A percentile compares a stretch with the other conserved stretches of the same genome.
Evolutionary conservation across 805 yeast genomes (phyloP).

Genomic region (Peterozyma xylosa): DNA sequence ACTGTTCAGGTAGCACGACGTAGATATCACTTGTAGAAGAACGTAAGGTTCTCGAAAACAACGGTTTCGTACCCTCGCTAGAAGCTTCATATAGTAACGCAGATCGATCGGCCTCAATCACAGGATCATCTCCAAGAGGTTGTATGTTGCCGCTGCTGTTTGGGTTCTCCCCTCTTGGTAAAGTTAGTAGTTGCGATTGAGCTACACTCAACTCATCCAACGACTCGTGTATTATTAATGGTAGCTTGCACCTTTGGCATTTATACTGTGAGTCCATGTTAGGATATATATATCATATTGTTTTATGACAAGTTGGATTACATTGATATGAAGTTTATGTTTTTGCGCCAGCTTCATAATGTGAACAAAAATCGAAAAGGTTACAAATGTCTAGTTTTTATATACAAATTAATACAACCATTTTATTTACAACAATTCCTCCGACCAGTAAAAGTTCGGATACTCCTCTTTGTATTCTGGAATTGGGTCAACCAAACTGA

Average conservation of each 20-base stretch:
- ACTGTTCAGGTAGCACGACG: conserved; percentile 17
- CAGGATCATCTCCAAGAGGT: conserved; percentile 16
- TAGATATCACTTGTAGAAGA: conserved; percentile 16
- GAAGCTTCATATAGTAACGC: conserved; percentile 8
- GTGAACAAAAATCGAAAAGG: too few species aligned
- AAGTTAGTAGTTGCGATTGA: conserved; percentile 45
- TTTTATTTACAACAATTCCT: neutral
- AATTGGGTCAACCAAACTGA: conserved; percentile 4
- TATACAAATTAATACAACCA: too few species aligned
- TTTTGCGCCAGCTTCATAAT: too few species aligned
- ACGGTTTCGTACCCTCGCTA: conserved; percentile 2
- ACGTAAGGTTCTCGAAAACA: conserved; percentile 8
- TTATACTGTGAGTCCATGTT: conserved; percentile 14
- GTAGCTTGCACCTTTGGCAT: conserved; percentile 60
- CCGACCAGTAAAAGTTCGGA: conserved; percentile 18
- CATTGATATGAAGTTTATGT: too few species aligned
- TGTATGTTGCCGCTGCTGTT: conserved; percentile 4
- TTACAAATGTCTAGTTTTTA: too few species aligned
- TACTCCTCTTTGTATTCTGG: conserved; percentile 13
- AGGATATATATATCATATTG: too few species aligned
- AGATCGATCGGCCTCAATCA: conserved; percentile 15
- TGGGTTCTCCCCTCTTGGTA: conserved; percentile 20
- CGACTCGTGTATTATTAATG: conserved; percentile 49
- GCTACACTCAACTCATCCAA: conserved; percentile 43
- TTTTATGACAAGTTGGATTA: too few species aligned